Percentiles rank a stretch among this genome's conserved stretches.
Conservation (phyloP, 306 rosid genomes). For the Carpinus fangiana region DNA sequence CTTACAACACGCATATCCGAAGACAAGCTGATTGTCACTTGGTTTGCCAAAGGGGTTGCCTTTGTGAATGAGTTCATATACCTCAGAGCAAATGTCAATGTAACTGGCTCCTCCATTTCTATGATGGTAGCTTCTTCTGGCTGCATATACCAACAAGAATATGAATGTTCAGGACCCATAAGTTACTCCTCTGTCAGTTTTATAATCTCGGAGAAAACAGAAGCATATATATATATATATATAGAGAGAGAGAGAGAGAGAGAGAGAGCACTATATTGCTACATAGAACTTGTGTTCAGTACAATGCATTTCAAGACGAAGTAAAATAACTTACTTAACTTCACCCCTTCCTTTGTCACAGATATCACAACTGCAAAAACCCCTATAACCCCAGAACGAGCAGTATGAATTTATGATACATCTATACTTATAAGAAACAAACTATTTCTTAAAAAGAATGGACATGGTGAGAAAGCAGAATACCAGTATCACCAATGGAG, state of each 20-base stretch:
- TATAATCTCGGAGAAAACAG: neutral
- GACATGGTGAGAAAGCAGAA: neutral
- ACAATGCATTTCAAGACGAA: neutral
- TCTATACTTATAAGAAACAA: neutral
- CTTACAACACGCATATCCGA: conserved; percentile 51
- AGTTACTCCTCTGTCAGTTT: neutral
- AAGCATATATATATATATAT: neutral
- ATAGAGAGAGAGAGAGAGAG: too few relatives aligned
- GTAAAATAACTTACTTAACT: conserved; percentile 63
- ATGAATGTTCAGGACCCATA: neutral
- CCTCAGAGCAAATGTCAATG: conserved; percentile 81
- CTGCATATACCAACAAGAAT: conserved; percentile 31
- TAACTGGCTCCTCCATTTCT: conserved; percentile 88
- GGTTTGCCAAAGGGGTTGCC: conserved; percentile 76
- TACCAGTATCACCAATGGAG: conserved; percentile 96
- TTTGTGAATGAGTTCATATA: conserved; percentile 94
- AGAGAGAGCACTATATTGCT: neutral
- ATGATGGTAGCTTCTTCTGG: conserved; percentile 60
- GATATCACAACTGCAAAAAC: conserved; percentile 80
- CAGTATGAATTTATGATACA: neutral
- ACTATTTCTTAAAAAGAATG: neutral
- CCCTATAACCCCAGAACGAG: neutral
- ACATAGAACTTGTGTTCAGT: neutral
- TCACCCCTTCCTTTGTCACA: conserved; percentile 90
- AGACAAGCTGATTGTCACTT: conserved; percentile 48